Percentiles rank a stretch among this genome's conserved stretches.
phyloP scores from a whole-genome alignment of 805 yeast genomes.

The Hanseniaspora vineae region DNA sequence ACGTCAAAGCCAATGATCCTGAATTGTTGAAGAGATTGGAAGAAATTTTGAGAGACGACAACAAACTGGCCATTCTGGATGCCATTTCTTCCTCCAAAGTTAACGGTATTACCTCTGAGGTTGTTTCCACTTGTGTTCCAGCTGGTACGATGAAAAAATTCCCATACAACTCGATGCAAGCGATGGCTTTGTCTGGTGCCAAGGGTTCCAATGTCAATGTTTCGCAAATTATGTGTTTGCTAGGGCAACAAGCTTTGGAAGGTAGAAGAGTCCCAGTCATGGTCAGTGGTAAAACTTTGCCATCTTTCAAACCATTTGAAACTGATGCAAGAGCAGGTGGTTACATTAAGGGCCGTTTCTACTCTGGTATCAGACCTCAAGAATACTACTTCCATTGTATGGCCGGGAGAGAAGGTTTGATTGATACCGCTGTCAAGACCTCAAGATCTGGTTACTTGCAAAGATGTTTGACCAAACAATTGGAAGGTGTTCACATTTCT shows the following conservation, averaged over 20 bases:
- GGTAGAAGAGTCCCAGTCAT: conserved; percentile 99
- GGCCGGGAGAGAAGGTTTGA: conserved; percentile 99
- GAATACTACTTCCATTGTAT: conserved; percentile 99
- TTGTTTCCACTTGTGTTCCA: conserved; percentile 89
- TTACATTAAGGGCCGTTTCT: conserved; percentile 90
- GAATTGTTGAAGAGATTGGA: conserved; percentile 83
- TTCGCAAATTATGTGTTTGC: conserved; percentile 97
- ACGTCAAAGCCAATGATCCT: conserved; percentile 39
- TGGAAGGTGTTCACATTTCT: conserved; percentile 90
- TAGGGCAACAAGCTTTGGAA: conserved; percentile 98
- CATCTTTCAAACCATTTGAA: conserved; percentile 92
- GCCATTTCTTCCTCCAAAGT: conserved; percentile 92
- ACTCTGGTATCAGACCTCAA: conserved; percentile 95
- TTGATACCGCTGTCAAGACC: conserved; percentile 98
- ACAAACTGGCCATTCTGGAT: conserved; percentile 84
- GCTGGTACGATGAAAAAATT: conserved; percentile 90
- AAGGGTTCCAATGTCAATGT: conserved; percentile 98
- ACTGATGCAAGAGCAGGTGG: conserved; percentile 99
- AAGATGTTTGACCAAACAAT: conserved; percentile 94
- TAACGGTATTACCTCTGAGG: conserved; percentile 84
- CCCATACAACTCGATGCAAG: conserved; percentile 95
- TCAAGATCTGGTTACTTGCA: conserved; percentile 97
- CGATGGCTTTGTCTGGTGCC: conserved; percentile 98
- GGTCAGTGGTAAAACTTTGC: conserved; percentile 96
- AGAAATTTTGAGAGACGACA: conserved; percentile 88